These are phyloP conservation scores for Aureobasidium sp. DNA, from an alignment of 2,329 filamentous ascomycete species.

Conservation along the genomic window DNA sequence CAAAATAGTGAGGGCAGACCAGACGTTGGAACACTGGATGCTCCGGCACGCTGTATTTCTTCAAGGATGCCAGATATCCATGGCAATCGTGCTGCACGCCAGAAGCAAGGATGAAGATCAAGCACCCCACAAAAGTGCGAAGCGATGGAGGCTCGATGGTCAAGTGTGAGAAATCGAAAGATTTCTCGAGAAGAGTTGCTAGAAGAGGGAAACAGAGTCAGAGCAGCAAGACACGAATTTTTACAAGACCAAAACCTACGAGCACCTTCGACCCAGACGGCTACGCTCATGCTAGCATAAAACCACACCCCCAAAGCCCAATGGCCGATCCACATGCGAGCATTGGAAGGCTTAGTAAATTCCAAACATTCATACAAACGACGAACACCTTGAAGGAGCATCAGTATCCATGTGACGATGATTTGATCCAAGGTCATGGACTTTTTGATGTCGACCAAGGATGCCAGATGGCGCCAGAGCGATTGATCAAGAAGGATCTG, in stretches of 20 bases:
- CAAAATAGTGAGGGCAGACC: slow-evolving; percentile 84
- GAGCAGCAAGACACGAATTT: slow-evolving; percentile 8
- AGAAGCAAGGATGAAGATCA: slow-evolving; percentile 61
- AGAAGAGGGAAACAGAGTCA: neutral
- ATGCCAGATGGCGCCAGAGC: slow-evolving; percentile 41
- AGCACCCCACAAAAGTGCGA: slow-evolving; percentile 48
- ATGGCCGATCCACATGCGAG: slow-evolving; percentile 77
- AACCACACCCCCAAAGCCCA: slow-evolving; percentile 72
- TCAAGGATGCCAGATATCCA: slow-evolving; percentile 36
- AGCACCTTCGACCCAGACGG: slow-evolving; percentile 77
- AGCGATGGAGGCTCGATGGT: slow-evolving; percentile 33
- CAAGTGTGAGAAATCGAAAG: slow-evolving; percentile 28
- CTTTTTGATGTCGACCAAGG: slow-evolving; percentile 17
- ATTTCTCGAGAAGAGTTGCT: slow-evolving; percentile 27
- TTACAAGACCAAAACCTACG: slow-evolving; percentile 39
- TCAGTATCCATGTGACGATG: slow-evolving; percentile 58
- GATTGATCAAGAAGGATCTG: slow-evolving; percentile 51
- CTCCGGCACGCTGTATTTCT: slow-evolving; percentile 72
- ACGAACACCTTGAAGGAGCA: slow-evolving; percentile 65
- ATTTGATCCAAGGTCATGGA: slow-evolving; percentile 57
- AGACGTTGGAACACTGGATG: slow-evolving; percentile 63
- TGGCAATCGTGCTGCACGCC: slow-evolving; percentile 59
- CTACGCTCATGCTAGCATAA: slow-evolving; percentile 64
- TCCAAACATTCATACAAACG: slow-evolving; percentile 66
- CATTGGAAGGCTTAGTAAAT: slow-evolving; percentile 57